Evolutionary conservation across 2,329 filamentous ascomycete species (phyloP), one percentile per base, ranked within the genome.

Genomic region (Dactylellina sp.): DNA sequence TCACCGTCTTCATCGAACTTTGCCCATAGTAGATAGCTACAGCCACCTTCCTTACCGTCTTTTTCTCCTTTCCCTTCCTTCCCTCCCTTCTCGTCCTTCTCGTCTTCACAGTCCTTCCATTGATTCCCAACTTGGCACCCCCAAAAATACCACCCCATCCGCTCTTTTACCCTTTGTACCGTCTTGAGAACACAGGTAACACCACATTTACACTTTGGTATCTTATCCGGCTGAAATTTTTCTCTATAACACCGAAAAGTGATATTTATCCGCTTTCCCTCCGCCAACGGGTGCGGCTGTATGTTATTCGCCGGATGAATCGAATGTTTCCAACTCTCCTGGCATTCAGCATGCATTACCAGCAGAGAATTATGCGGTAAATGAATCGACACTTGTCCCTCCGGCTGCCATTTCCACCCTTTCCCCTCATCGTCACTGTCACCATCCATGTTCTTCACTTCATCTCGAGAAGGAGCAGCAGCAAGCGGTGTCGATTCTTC

Each of bases 341-440:
- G 94, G 92, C 97, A 98, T 80, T 96, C 92, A 0, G 94, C 93
- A 79, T 98, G 93, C 95, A 99, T 98, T 7, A 98, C 85, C 0
- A 99, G 85, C 0, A 98, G 85, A 0, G 92, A 96, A 80, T 98
- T 98, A 81, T 98, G 95, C 0, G 94, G 94, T 0, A 98, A 87
- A 78, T 97, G 92, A 46, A 98, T 95, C 0, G 92, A 89, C 70
- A 98, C 94, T 80, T 97, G 93, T 2, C 93, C 94, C 78, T 91
- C 88, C 0, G 86, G 85, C 16, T 66, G 55, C 70, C 70, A 74
- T 50, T 62, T 79, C 79, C 71, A 42, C 76, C 32, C 79, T 78
- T 59, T 82, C 77, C 14, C 79, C 81, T 75, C 81, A 80, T 46
- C 61, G 28, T 18, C 35, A 32, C 28, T 9, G 4, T 32, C 28